Conservation (phyloP, 805 yeast species). For the Suhomyces tanzawaensis region DNA sequence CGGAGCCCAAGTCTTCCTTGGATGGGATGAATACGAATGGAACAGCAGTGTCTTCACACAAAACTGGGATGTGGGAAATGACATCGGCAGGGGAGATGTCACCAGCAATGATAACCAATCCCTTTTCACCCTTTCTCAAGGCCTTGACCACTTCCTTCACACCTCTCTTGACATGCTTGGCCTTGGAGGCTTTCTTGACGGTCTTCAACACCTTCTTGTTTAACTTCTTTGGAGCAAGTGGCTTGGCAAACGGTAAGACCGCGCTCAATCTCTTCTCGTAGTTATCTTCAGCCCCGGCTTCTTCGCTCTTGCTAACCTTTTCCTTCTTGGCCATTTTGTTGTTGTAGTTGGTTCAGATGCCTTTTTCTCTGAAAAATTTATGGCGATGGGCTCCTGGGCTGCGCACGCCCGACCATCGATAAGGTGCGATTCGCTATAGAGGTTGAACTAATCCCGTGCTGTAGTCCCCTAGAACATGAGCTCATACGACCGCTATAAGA, state of each 20-base stretch:
- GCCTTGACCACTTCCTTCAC: slow-evolving; percentile 99
- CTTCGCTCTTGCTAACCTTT: slow-evolving; percentile 41
- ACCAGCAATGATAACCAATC: slow-evolving; percentile 93
- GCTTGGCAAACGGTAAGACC: slow-evolving; percentile 86
- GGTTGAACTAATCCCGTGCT: too few species aligned
- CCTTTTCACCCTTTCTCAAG: slow-evolving; percentile 96
- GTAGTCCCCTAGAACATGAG: too few species aligned
- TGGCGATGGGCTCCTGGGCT: slow-evolving; percentile 6
- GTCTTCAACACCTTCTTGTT: slow-evolving; percentile 94
- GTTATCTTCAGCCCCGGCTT: slow-evolving; percentile 56
- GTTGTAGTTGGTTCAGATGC: slow-evolving; percentile 2
- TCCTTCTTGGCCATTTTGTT: slow-evolving; percentile 44
- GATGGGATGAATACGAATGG: slow-evolving; percentile 95
- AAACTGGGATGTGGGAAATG: slow-evolving; percentile 93
- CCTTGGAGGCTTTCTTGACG: slow-evolving; percentile 96
- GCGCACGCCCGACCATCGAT: slow-evolving; percentile 1
- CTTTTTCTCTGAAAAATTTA: slow-evolving; percentile 10
- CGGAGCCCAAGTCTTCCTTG: slow-evolving; percentile 96
- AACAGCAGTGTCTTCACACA: slow-evolving; percentile 91
- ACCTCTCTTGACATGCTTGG: slow-evolving; percentile 97
- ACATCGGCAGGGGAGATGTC: slow-evolving; percentile 98
- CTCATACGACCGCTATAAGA: slow-evolving; percentile 1
- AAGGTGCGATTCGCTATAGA: too few species aligned
- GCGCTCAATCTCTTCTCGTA: slow-evolving; percentile 92
- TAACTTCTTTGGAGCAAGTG: slow-evolving; percentile 92